These are phyloP conservation scores for Kondoa malvinella DNA, from an alignment of 768 basidiomycete genomes.

Conservation along the genomic window DNA sequence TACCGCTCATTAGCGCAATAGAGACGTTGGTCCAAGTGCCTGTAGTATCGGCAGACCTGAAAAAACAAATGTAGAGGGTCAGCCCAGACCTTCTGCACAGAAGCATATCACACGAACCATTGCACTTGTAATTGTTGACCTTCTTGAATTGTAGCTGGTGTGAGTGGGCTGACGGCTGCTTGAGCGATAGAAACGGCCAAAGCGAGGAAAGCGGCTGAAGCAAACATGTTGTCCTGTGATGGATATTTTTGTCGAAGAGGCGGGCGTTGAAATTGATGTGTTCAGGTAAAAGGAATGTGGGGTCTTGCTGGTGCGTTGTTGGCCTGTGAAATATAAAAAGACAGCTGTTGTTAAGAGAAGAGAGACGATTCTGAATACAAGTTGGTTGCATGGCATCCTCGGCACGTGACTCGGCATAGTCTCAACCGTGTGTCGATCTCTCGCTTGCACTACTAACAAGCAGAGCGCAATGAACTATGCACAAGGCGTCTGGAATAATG, in stretches of 20 bases:
- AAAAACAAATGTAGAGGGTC: background rate
- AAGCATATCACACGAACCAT: background rate
- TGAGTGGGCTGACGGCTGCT: background rate
- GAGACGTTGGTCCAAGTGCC: conserved; percentile 1
- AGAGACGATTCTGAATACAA: too few relatives aligned
- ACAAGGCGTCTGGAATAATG: background rate
- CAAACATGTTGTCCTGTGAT: background rate
- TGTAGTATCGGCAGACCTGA: background rate
- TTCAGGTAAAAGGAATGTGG: background rate
- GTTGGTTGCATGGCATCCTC: too few relatives aligned
- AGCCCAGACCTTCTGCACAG: background rate
- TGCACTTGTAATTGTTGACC: background rate
- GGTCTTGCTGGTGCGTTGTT: background rate
- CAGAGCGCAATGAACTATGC: background rate
- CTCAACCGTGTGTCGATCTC: too few relatives aligned
- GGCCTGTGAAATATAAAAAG: background rate
- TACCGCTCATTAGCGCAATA: background rate
- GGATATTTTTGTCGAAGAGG: background rate
- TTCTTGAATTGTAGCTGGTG: background rate
- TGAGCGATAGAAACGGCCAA: background rate
- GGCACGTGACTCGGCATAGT: too few relatives aligned
- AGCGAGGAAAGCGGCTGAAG: background rate
- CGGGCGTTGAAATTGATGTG: background rate
- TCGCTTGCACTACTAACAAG: too few relatives aligned
- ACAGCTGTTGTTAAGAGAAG: background rate